phyloP scores from a whole-genome alignment of 441 rosid genomes.

The Erodium moschatum region DNA sequence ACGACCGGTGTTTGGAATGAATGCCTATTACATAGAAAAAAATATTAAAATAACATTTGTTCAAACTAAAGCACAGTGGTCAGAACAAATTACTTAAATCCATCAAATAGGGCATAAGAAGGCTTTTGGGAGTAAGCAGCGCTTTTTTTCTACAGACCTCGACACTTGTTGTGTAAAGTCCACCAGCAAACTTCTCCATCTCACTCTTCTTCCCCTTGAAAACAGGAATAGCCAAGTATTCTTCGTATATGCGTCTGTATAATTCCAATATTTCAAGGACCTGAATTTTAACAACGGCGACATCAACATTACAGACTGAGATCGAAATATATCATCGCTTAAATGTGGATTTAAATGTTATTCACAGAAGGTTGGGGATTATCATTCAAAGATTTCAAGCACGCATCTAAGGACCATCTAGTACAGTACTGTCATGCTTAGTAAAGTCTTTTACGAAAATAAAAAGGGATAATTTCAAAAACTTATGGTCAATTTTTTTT shows the following conservation, averaged over 20 bases:
- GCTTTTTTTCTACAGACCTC: constrained; percentile 43
- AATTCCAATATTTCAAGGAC: constrained; percentile 89
- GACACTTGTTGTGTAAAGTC: constrained; percentile 90
- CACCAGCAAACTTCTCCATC: constrained; percentile 96
- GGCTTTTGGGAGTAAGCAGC: not conserved
- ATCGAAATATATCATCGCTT: no score
- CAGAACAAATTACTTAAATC: not conserved
- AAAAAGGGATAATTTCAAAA: no score
- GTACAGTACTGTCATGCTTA: no score
- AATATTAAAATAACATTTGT: not conserved
- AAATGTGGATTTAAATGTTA: no score
- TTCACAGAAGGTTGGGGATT: no score
- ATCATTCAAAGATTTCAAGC: no score
- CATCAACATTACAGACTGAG: no score
- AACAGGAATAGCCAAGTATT: constrained; percentile 82
- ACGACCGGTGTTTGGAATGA: constrained; percentile 93
- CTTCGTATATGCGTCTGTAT: constrained; percentile 81
- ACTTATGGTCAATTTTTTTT: no score
- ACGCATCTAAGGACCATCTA: no score
- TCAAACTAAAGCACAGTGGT: no score
- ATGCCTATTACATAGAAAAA: constrained; percentile 45
- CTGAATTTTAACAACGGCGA: constrained; percentile 30
- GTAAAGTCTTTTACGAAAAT: no score
- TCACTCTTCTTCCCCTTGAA: constrained; percentile 93
- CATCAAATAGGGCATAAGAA: not conserved